Evolutionary conservation across 768 basidiomycete genomes (phyloP).

Genomic region (Hygrophorus russula): DNA sequence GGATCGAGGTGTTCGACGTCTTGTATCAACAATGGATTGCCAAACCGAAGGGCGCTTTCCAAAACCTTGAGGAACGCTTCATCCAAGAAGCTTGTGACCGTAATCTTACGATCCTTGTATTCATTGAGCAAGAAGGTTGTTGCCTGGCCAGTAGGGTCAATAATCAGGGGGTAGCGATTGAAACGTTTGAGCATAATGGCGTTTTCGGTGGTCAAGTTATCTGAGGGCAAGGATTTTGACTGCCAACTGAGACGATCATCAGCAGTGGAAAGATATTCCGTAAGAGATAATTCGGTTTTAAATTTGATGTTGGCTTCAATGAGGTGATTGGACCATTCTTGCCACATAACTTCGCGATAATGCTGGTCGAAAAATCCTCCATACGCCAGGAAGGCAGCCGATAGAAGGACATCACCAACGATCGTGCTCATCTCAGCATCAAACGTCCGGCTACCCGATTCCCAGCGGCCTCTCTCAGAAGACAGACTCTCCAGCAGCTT

Average conservation of each 20-base stretch:
- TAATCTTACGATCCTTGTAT: slow-evolving; percentile 93
- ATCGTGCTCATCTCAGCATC: slow-evolving; percentile 98
- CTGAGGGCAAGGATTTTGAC: slow-evolving; percentile 88
- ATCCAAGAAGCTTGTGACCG: slow-evolving; percentile 96
- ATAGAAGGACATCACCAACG: slow-evolving; percentile 91
- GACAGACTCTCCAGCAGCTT: slow-evolving; percentile 88
- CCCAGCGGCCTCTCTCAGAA: slow-evolving; percentile 92
- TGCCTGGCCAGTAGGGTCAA: slow-evolving; percentile 97
- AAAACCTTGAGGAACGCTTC: slow-evolving; percentile 98
- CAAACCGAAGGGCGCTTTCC: slow-evolving; percentile 97
- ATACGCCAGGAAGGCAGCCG: slow-evolving; percentile 94
- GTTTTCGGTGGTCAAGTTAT: slow-evolving; percentile 94
- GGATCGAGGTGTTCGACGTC: slow-evolving; percentile 98
- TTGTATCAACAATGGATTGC: slow-evolving; percentile 93
- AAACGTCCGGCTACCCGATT: slow-evolving; percentile 87
- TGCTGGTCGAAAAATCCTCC: slow-evolving; percentile 98
- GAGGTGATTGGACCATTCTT: slow-evolving; percentile 87
- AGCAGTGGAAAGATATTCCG: slow-evolving; percentile 94
- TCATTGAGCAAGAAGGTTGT: slow-evolving; percentile 90
- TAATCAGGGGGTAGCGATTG: slow-evolving; percentile 94
- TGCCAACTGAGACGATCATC: slow-evolving; percentile 96
- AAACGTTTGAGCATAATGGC: slow-evolving; percentile 99
- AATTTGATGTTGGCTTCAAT: slow-evolving; percentile 83
- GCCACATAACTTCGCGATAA: slow-evolving; percentile 96
- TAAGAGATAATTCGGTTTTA: slow-evolving; percentile 85